Percentiles rank a stretch among this genome's conserved stretches.
Conservation (phyloP, 2,329 filamentous ascomycete genomes). For the Fusarium sp. region DNA sequence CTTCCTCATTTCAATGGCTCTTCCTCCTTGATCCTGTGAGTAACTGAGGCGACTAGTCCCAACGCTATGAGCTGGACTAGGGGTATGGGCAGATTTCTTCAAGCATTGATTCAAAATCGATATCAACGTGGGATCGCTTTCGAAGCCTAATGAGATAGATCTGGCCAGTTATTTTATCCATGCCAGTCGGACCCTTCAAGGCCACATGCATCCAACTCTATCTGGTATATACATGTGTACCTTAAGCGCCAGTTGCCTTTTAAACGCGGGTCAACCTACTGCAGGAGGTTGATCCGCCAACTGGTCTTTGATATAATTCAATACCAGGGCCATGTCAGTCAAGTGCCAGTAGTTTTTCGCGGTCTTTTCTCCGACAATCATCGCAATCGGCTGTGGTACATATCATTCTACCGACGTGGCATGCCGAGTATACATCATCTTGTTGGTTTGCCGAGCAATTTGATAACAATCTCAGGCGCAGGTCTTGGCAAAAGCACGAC, state of each 20-base stretch:
- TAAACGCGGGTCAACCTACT: not conserved
- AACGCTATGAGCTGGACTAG: slow-evolving; percentile 26
- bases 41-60: slow-evolving; percentile 34
- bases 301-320: not conserved
- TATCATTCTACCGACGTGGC: not conserved
- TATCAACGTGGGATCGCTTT: slow-evolving; percentile 9
- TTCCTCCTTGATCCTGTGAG: slow-evolving; percentile 40
- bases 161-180: slow-evolving; percentile 9
- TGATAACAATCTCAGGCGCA: slow-evolving; percentile 19
- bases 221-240: not conserved
- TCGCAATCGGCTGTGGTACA: not conserved
- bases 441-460: slow-evolving; percentile 16
- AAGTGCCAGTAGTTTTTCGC: slow-evolving; percentile 7
- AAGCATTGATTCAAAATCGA: slow-evolving; percentile 5
- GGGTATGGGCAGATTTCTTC: slow-evolving; percentile 25
- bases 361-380: slow-evolving; percentile 2
- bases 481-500: slow-evolving; percentile 37
- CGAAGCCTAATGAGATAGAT: slow-evolving; percentile 14
- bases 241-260: slow-evolving; percentile 3
- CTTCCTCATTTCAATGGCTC: slow-evolving; percentile 34
- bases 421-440: slow-evolving; percentile 7
- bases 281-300: slow-evolving; percentile 3
- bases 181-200: slow-evolving; percentile 3
- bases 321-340: slow-evolving; percentile 7
- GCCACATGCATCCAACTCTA: not conserved